Percentiles rank a stretch among this genome's conserved stretches.
Conservation (phyloP, 495 filamentous ascomycete genomes). For the Staphylotrichum tortipilum region DNA sequence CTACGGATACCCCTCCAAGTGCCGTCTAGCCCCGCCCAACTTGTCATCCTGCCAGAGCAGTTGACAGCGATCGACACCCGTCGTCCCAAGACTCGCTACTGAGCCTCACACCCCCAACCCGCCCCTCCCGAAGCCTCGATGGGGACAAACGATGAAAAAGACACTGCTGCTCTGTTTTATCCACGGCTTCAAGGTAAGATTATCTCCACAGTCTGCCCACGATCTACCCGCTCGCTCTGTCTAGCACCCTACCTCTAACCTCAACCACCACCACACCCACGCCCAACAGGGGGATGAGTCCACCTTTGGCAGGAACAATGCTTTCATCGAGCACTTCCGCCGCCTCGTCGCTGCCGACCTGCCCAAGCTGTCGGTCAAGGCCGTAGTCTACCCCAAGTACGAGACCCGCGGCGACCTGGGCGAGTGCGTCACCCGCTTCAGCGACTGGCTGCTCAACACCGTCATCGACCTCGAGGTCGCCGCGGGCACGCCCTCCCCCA, state of each 20-base stretch:
- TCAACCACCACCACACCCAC: no score
- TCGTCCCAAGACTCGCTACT: no score
- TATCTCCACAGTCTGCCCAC: no score
- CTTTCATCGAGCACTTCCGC: conserved; percentile 67
- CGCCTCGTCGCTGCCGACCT: conserved; percentile 60
- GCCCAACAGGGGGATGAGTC: conserved; percentile 73
- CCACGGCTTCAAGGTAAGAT: conserved; percentile 98
- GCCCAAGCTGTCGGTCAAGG: conserved; percentile 61
- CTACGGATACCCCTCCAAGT: no score
- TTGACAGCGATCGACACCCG: no score
- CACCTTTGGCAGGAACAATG: conserved; percentile 61
- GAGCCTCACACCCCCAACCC: background rate
- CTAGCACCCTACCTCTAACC: no score
- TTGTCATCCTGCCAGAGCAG: no score
- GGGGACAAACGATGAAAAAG: conserved; percentile 62
- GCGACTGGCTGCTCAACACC: conserved; percentile 85
- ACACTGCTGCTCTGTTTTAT: conserved; percentile 88
- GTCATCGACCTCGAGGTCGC: conserved; percentile 92
- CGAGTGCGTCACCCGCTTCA: conserved; percentile 70
- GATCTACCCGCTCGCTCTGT: no score
- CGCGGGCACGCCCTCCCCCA: conserved; percentile 73
- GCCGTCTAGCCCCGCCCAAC: no score
- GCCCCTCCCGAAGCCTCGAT: conserved; percentile 9
- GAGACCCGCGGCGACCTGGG: conserved; percentile 83
- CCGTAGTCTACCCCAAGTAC: conserved; percentile 77